phyloP scores from a whole-genome alignment of 371 early-diverging fungal genomes.

The Mortierella polycephala region DNA sequence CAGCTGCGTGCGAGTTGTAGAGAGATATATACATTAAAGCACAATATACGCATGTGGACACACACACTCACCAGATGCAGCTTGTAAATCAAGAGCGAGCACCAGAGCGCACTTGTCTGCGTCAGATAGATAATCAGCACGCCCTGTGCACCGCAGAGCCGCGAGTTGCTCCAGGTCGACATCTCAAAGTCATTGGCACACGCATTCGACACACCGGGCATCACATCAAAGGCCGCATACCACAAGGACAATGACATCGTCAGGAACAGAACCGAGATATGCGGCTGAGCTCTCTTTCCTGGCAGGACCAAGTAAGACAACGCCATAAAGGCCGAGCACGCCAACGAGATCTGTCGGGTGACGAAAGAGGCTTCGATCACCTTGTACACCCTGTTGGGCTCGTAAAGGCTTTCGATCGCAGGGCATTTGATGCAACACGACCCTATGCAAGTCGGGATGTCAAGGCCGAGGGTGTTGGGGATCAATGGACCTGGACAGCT shows the following conservation, averaged over 20 bases:
- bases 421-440: conserved; percentile 41
- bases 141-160: conserved; percentile 57
- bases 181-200: conserved; percentile 43
- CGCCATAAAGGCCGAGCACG: conserved; percentile 50
- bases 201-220: conserved; percentile 45
- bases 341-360: conserved; percentile 50
- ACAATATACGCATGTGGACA: background rate
- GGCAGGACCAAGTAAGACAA: conserved; percentile 59
- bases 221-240: conserved; percentile 50
- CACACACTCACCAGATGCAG: conserved; percentile 37
- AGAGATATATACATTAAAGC: background rate
- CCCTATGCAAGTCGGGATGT: conserved; percentile 20
- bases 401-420: conserved; percentile 29
- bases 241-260: conserved; percentile 52
- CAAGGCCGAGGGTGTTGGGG: conserved; percentile 22
- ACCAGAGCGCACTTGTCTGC: conserved; percentile 47
- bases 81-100: conserved; percentile 47
- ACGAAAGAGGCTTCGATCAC: conserved; percentile 25
- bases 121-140: conserved; percentile 41
- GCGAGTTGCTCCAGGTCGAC: conserved; percentile 51
- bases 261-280: conserved; percentile 61
- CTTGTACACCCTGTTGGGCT: conserved; percentile 20
- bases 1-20: background rate
- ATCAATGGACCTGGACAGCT: conserved; percentile 32
- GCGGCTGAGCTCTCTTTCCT: conserved; percentile 59